phyloP scores from a whole-genome alignment of 2,329 filamentous ascomycete genomes.

The Bisporella sp. region DNA sequence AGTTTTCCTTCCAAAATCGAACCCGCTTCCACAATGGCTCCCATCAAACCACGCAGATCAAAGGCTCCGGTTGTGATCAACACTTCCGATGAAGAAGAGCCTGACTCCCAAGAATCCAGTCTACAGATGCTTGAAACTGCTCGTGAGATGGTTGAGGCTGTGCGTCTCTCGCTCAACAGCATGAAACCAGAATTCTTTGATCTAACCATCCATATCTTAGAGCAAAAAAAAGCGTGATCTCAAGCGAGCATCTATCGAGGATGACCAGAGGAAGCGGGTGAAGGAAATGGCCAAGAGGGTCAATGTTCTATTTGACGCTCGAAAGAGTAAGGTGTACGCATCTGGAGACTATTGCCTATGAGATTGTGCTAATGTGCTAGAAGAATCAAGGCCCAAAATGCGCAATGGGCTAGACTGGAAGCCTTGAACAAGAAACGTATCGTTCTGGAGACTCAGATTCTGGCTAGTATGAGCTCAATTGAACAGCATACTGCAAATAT shows the following conservation, averaged over 20 bases:
- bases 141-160: conserved; percentile 11
- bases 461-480: conserved; percentile 20
- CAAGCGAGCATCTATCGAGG: conserved; percentile 22
- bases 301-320: conserved; percentile 15
- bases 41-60: conserved; percentile 10
- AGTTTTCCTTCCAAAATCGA: too few relatives aligned
- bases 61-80: not conserved
- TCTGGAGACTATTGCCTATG: not conserved
- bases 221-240: conserved; percentile 19
- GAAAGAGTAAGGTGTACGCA: conserved; percentile 20
- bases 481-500: conserved; percentile 20
- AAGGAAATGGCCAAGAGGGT: conserved; percentile 19
- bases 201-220: conserved; percentile 8
- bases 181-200: not conserved
- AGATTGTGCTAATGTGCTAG: not conserved
- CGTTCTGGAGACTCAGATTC: conserved; percentile 19
- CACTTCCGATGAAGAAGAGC: conserved; percentile 10
- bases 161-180: not conserved
- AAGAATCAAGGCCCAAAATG: conserved; percentile 18
- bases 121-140: conserved; percentile 12
- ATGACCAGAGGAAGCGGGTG: conserved; percentile 16
- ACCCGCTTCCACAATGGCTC: conserved; percentile 11
- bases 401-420: conserved; percentile 18
- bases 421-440: conserved; percentile 21
- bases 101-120: not conserved